A percentile compares a stretch with the other conserved stretches of the same genome.
Evolutionary conservation across 495 filamentous ascomycete genomes (phyloP).

Genomic region (Lasiosphaeria ovina): DNA sequence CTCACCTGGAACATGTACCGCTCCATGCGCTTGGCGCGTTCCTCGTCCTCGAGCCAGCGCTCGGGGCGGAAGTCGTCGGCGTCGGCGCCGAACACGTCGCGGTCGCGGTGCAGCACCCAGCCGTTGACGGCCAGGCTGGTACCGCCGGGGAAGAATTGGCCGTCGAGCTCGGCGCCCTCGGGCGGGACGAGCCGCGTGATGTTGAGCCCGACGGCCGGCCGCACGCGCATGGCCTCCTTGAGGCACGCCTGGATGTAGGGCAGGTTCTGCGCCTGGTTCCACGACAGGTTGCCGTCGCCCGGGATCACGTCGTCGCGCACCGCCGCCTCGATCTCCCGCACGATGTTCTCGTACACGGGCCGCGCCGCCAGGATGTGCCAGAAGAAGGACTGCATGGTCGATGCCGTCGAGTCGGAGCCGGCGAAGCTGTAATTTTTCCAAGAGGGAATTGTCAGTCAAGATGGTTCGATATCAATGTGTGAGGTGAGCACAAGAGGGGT

Average conservation of each 20-base stretch:
- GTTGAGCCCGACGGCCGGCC: constrained; percentile 58
- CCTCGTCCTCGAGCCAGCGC: constrained; percentile 59
- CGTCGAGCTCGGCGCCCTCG: constrained; percentile 54
- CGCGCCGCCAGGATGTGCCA: constrained; percentile 50
- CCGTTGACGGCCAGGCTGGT: constrained; percentile 53
- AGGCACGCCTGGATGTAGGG: constrained; percentile 64
- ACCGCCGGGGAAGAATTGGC: constrained; percentile 51
- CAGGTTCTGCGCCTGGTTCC: constrained; percentile 46
- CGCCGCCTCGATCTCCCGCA: constrained; percentile 46
- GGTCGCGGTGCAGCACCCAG: constrained; percentile 53
- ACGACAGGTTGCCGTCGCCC: constrained; percentile 42
- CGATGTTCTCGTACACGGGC: constrained; percentile 41
- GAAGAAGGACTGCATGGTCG: constrained; percentile 56
- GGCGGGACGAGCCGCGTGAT: constrained; percentile 52
- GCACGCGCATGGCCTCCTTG: constrained; percentile 65
- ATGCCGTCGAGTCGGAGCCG: constrained; percentile 63
- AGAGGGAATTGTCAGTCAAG: constrained; percentile 6
- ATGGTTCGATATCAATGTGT: neutral
- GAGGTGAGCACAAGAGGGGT: no score
- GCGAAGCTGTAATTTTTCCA: constrained; percentile 42
- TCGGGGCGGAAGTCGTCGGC: constrained; percentile 62
- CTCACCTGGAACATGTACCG: constrained; percentile 51
- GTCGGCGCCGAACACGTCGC: constrained; percentile 60
- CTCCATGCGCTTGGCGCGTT: constrained; percentile 46
- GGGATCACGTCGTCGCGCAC: constrained; percentile 37